Percentiles rank a stretch among this genome's conserved stretches.
phyloP scores from a whole-genome alignment of 1,284 basidiomycete genomes.

The Schizopora paradoxa region DNA sequence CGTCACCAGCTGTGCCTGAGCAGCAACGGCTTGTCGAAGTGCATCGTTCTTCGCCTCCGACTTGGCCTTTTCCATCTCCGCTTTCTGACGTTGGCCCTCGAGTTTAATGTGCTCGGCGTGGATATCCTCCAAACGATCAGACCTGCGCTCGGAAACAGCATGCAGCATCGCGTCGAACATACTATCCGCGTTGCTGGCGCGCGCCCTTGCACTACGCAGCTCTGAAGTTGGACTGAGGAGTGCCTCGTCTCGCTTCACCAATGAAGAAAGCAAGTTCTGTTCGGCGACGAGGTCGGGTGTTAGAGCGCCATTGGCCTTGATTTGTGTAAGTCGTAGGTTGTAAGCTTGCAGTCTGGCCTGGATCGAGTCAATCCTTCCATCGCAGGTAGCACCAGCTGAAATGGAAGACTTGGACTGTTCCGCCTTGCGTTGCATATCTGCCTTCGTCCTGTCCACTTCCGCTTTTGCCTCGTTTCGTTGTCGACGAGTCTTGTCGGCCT shows the following conservation, averaged over 20 bases:
- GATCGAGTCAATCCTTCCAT: conserved; percentile 74
- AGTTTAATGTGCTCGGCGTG: conserved; percentile 69
- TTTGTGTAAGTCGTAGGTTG: conserved; percentile 58
- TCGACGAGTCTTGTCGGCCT: conserved; percentile 56
- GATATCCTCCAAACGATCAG: conserved; percentile 74
- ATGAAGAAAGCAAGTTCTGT: conserved; percentile 59
- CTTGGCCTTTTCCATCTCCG: conserved; percentile 70
- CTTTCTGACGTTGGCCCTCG: conserved; percentile 60
- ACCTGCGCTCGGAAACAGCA: conserved; percentile 72
- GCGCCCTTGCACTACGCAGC: conserved; percentile 55
- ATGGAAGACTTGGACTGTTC: conserved; percentile 66
- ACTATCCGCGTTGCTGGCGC: conserved; percentile 68
- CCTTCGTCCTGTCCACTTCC: conserved; percentile 67
- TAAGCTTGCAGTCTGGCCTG: conserved; percentile 66
- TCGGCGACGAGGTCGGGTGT: conserved; percentile 68
- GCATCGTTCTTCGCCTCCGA: conserved; percentile 67
- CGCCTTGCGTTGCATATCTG: conserved; percentile 63
- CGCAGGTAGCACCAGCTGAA: conserved; percentile 70
- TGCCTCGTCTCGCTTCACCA: conserved; percentile 71
- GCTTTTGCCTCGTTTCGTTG: conserved; percentile 63
- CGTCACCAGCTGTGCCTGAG: conserved; percentile 67
- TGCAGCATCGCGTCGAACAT: conserved; percentile 83
- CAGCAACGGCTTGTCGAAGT: conserved; percentile 56
- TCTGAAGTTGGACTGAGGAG: conserved; percentile 56
- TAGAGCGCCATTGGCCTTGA: conserved; percentile 44